phyloP scores from a whole-genome alignment of 768 basidiomycete species.

The Mycena amicta region DNA sequence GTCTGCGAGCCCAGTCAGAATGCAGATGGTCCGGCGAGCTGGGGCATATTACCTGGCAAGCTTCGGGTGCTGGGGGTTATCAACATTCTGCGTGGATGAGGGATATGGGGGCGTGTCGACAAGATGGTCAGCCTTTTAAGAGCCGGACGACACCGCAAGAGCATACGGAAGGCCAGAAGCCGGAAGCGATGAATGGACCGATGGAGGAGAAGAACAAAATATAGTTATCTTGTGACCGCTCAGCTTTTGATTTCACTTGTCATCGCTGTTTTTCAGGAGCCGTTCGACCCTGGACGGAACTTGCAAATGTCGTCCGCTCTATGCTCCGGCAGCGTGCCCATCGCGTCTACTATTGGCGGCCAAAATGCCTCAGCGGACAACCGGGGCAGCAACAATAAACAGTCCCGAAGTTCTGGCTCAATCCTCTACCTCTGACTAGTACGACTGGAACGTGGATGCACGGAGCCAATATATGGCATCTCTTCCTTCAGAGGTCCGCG shows the following conservation, averaged over 20 bases:
- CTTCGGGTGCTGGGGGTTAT: slow-evolving; percentile 9
- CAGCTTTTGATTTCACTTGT: neutral
- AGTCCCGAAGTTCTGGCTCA: no score
- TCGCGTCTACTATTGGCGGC: neutral
- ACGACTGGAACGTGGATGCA: neutral
- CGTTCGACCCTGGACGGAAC: neutral
- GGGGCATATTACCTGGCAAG: slow-evolving; percentile 29
- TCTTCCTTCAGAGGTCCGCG: neutral
- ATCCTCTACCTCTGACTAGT: no score
- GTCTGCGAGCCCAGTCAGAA: slow-evolving; percentile 41
- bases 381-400: neutral
- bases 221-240: neutral
- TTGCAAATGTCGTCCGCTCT: neutral
- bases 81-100: neutral
- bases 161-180: slow-evolving; percentile 1
- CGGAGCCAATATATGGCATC: neutral
- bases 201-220: neutral
- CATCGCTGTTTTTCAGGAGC: neutral
- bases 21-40: neutral
- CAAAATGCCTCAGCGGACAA: neutral
- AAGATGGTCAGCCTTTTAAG: neutral
- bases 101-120: slow-evolving; percentile 23
- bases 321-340: neutral
- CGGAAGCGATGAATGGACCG: neutral
- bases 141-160: neutral